These are phyloP conservation scores for Pythium pyrilobum DNA, from an alignment of 352 stramenopile genomes.

Conservation along the genomic window DNA sequence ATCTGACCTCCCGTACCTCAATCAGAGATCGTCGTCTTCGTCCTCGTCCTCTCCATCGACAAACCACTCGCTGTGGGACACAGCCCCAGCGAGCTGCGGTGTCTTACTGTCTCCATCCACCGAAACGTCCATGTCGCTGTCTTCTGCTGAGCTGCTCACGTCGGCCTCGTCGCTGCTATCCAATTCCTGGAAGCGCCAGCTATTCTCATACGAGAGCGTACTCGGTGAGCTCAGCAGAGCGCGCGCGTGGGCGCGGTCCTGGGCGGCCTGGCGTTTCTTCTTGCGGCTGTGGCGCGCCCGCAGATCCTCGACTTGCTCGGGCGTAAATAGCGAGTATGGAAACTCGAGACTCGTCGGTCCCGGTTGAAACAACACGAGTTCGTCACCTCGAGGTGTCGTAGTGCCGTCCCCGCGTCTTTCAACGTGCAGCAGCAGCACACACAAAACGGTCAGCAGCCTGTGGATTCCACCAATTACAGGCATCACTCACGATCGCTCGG, in stretches of 20 bases:
- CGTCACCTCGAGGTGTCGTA: conserved; percentile 11
- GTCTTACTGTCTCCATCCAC: conserved; percentile 1
- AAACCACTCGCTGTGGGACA: conserved; percentile 26
- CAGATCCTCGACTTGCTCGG: conserved; percentile 23
- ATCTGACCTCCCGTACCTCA: too few relatives aligned
- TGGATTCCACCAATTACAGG: background rate
- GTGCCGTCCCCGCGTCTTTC: background rate
- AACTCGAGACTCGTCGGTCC: conserved; percentile 21
- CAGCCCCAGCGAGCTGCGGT: conserved; percentile 15
- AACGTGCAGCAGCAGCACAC: background rate
- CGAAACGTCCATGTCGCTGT: conserved; percentile 25
- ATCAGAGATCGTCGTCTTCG: conserved; percentile 6
- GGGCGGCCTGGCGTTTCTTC: conserved; percentile 16
- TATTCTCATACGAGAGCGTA: background rate
- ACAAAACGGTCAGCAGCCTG: background rate
- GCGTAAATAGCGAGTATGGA: conserved; percentile 24
- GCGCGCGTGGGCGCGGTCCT: background rate
- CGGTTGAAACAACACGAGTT: conserved; percentile 21
- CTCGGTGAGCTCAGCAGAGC: background rate
- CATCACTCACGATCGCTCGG: conserved; percentile 23
- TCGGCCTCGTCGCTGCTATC: conserved; percentile 27
- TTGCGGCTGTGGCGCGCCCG: conserved; percentile 22
- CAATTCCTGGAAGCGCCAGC: conserved; percentile 24
- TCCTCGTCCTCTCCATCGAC: conserved; percentile 16
- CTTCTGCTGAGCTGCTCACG: conserved; percentile 23